Evolutionary conservation across 176 grass and related monocot genomes (phyloP).

Genomic region (Rhipidocladum racemiflorum): DNA sequence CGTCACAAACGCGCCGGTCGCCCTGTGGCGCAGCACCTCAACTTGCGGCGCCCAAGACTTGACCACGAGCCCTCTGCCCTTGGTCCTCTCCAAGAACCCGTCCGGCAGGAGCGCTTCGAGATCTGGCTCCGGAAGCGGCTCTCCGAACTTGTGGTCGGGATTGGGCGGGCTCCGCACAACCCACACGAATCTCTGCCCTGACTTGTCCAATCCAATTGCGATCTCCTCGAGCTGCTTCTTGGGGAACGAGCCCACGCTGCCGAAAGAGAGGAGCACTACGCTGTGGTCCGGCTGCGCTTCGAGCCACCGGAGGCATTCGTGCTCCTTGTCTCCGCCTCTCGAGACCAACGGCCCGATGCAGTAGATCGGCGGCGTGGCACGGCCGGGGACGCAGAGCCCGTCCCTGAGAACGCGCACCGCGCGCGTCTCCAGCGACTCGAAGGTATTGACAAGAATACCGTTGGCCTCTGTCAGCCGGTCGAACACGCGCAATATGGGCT

Average conservation of each 20-base stretch:
- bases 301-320: conserved; percentile 48
- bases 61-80: conserved; percentile 25
- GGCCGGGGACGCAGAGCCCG: conserved; percentile 38
- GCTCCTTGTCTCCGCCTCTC: not conserved
- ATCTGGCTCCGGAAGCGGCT: conserved; percentile 23
- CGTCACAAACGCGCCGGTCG: conserved; percentile 37
- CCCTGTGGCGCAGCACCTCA: conserved; percentile 28
- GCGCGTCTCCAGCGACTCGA: conserved; percentile 39
- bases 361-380: conserved; percentile 40
- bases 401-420: conserved; percentile 38
- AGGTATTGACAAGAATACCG: conserved; percentile 60
- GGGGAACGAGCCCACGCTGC: conserved; percentile 43
- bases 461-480: not conserved
- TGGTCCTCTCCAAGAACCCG: conserved; percentile 35
- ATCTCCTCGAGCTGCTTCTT: conserved; percentile 49
- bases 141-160: not conserved
- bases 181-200: conserved; percentile 49
- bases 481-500: not conserved
- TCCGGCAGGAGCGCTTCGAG: conserved; percentile 11
- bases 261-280: conserved; percentile 50
- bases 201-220: conserved; percentile 38
- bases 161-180: conserved; percentile 31
- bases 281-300: conserved; percentile 46
- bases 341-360: conserved; percentile 59
- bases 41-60: conserved; percentile 61